These are phyloP conservation scores for Aureoboletus auriporus DNA, from an alignment of 768 basidiomycete species.

Conservation along the genomic window DNA sequence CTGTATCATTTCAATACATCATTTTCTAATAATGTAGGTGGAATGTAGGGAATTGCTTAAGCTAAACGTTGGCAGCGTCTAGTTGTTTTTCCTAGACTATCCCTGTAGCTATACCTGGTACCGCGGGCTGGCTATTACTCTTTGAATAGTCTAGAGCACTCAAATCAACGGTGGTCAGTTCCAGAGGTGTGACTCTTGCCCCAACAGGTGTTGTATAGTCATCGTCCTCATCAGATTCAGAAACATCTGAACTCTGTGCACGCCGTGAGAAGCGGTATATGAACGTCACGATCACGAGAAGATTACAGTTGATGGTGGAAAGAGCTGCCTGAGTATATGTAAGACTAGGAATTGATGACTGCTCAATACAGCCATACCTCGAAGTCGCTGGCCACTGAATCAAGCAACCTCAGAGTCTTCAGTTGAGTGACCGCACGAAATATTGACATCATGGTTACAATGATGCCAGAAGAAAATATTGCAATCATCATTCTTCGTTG, in stretches of 20 bases:
- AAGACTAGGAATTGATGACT: neutral
- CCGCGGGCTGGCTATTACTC: neutral
- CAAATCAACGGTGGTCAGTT: conserved; percentile 14
- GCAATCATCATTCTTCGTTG: conserved; percentile 13
- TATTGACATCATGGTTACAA: conserved; percentile 9
- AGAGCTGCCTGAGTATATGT: conserved; percentile 10
- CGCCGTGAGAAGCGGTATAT: conserved; percentile 12
- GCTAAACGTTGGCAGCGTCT: too few relatives aligned
- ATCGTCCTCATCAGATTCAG: conserved; percentile 6
- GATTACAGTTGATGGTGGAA: conserved; percentile 17
- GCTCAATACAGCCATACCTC: conserved; percentile 6
- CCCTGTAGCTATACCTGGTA: too few relatives aligned
- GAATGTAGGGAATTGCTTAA: too few relatives aligned
- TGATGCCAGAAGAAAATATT: conserved; percentile 9
- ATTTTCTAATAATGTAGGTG: too few relatives aligned
- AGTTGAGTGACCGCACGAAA: conserved; percentile 15
- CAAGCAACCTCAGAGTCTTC: conserved; percentile 1
- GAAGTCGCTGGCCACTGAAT: conserved; percentile 9
- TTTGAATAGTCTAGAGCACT: neutral
- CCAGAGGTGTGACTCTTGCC: neutral
- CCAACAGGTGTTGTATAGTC: conserved; percentile 6
- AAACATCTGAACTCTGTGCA: neutral
- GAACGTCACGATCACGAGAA: conserved; percentile 18
- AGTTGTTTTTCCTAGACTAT: too few relatives aligned
- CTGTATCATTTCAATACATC: neutral